phyloP scores from a whole-genome alignment of 2,329 filamentous ascomycete genomes.

The Pyrenophora graminea region DNA sequence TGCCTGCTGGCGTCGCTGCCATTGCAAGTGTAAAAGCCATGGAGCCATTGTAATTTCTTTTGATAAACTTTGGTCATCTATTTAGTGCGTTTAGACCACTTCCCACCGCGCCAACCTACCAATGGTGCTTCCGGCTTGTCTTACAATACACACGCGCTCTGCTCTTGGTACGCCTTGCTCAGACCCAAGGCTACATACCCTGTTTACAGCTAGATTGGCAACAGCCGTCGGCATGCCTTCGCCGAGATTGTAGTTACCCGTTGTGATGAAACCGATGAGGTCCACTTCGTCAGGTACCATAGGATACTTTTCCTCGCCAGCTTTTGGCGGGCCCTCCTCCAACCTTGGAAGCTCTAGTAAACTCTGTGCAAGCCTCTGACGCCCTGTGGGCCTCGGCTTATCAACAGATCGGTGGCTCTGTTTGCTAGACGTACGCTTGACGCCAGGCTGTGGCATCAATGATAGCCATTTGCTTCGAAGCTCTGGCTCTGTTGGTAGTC shows the following conservation, averaged over 20 bases:
- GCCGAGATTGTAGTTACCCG: conserved; percentile 78
- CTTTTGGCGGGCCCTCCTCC: conserved; percentile 21
- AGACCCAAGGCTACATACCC: conserved; percentile 54
- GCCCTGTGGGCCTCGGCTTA: conserved; percentile 23
- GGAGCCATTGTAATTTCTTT: neutral
- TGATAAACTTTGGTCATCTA: neutral
- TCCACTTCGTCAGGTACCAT: conserved; percentile 74
- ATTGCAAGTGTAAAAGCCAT: too few species aligned
- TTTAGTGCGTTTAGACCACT: conserved; percentile 51
- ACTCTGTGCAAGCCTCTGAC: conserved; percentile 31
- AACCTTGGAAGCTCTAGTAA: conserved; percentile 24
- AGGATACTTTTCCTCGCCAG: conserved; percentile 57
- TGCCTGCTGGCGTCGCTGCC: too few species aligned
- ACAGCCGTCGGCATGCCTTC: conserved; percentile 77
- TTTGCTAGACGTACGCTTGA: conserved; percentile 15
- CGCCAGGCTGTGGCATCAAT: conserved; percentile 51
- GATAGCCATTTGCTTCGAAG: conserved; percentile 75
- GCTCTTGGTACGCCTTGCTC: conserved; percentile 26
- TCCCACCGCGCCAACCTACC: conserved; percentile 84
- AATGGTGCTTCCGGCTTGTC: conserved; percentile 76
- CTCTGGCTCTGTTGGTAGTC: conserved; percentile 66
- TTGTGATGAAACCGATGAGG: conserved; percentile 87
- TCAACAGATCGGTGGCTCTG: conserved; percentile 17
- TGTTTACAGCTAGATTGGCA: conserved; percentile 68
- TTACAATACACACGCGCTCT: conserved; percentile 71